Conservation (phyloP, 2,329 filamentous ascomycete genomes). For the Fusarium multiceps region DNA sequence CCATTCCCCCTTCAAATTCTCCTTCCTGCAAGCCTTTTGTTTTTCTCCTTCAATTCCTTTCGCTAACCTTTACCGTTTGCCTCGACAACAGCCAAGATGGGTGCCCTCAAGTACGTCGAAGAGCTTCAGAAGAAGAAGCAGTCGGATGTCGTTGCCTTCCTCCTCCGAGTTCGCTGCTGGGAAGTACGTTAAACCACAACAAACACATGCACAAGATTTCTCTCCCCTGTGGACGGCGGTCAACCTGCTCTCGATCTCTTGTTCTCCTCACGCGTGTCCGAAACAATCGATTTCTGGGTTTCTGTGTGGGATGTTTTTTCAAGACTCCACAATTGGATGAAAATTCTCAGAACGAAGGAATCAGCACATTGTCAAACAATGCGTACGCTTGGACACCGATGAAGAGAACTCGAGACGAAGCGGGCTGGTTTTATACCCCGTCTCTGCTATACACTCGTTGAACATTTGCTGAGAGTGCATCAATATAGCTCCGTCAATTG, state of each 20-base stretch:
- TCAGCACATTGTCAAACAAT: neutral
- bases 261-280: slow-evolving; percentile 24
- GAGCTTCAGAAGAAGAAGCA: slow-evolving; percentile 99
- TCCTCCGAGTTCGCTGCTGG: slow-evolving; percentile 99
- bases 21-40: slow-evolving; percentile 5
- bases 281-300: slow-evolving; percentile 18
- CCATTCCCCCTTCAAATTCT: slow-evolving; percentile 5
- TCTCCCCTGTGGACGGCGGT: slow-evolving; percentile 53
- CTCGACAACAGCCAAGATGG: slow-evolving; percentile 77
- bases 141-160: slow-evolving; percentile 99
- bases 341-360: slow-evolving; percentile 28
- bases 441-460: slow-evolving; percentile 96
- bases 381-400: slow-evolving; percentile 3
- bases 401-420: slow-evolving; percentile 18
- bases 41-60: slow-evolving; percentile 13
- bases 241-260: slow-evolving; percentile 37
- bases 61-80: slow-evolving; percentile 43
- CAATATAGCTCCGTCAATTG: slow-evolving; percentile 99
- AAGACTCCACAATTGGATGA: slow-evolving; percentile 24
- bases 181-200: slow-evolving; percentile 78
- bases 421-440: slow-evolving; percentile 37
- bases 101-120: slow-evolving; percentile 99
- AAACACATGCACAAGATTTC: slow-evolving; percentile 45
- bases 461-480: slow-evolving; percentile 99
- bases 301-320: slow-evolving; percentile 12